Conservation (phyloP, 768 basidiomycete species). For the Leccinum subtestaceum region DNA sequence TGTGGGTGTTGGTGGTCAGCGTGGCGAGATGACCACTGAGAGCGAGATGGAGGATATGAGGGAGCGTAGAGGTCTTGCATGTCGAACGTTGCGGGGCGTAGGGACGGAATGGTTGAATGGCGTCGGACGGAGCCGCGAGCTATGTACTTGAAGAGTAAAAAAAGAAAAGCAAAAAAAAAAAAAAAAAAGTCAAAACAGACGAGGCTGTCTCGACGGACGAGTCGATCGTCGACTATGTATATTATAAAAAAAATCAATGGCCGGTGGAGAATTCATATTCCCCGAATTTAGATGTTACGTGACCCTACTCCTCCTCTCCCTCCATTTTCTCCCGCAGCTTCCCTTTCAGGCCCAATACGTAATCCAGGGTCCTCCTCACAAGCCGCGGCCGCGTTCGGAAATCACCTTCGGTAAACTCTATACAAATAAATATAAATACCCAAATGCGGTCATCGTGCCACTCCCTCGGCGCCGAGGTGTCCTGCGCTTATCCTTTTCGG, state of each 20-base stretch:
- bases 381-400: conserved; percentile 40
- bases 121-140: conserved; percentile 30
- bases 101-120: conserved; percentile 36
- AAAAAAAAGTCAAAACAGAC: conserved; percentile 28
- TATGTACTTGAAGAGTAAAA: conserved; percentile 34
- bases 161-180: conserved; percentile 25
- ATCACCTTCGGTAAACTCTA: conserved; percentile 37
- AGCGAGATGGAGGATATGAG: conserved; percentile 40
- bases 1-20: conserved; percentile 35
- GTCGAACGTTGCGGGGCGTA: conserved; percentile 40
- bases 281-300: conserved; percentile 37
- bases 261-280: conserved; percentile 40
- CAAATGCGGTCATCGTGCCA: conserved; percentile 27
- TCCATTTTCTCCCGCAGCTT: conserved; percentile 34
- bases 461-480: conserved; percentile 43
- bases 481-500: conserved; percentile 28
- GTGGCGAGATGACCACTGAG: conserved; percentile 31
- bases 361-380: conserved; percentile 34
- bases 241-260: conserved; percentile 33
- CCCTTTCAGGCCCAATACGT: conserved; percentile 29
- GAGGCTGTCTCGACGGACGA: conserved; percentile 29
- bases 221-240: conserved; percentile 36
- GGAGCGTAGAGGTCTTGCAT: conserved; percentile 49
- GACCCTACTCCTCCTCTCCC: conserved; percentile 26
- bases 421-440: conserved; percentile 23